Evolutionary conservation across 2,329 filamentous ascomycete species (phyloP).

Genomic region (Hymenoscyphus fructigenus): DNA sequence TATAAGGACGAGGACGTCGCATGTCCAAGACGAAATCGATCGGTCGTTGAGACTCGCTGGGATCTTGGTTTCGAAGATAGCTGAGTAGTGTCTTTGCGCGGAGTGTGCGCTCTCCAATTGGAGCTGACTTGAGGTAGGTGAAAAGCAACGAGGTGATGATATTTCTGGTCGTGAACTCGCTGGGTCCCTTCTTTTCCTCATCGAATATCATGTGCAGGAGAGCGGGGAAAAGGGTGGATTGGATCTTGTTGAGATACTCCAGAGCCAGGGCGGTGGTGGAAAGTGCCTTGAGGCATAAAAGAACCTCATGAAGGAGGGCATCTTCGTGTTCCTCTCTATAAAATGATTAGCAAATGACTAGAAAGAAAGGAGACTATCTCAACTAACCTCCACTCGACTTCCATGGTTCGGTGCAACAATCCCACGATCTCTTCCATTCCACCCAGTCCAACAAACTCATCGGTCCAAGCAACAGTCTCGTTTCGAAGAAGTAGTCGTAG

Average conservation of each 20-base stretch:
- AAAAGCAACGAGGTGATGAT: constrained; percentile 89
- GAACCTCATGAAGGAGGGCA: constrained; percentile 82
- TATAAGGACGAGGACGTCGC: constrained; percentile 82
- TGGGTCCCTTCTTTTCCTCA: constrained; percentile 96
- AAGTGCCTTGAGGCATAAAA: constrained; percentile 90
- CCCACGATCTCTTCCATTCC: constrained; percentile 91
- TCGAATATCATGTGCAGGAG: constrained; percentile 89
- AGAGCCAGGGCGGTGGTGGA: constrained; percentile 88
- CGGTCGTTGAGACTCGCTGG: constrained; percentile 72
- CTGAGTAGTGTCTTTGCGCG: constrained; percentile 72
- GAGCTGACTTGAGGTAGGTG: constrained; percentile 75
- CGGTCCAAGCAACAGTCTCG: constrained; percentile 94
- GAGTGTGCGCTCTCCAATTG: constrained; percentile 58
- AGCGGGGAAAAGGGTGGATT: constrained; percentile 79
- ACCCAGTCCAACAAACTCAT: constrained; percentile 82
- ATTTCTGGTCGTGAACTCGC: constrained; percentile 90
- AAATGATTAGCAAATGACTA: constrained; percentile 20
- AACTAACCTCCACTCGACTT: constrained; percentile 88
- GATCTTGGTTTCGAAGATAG: constrained; percentile 78
- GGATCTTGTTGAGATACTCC: constrained; percentile 76
- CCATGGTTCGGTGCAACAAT: constrained; percentile 87
- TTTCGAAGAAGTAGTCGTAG: constrained; percentile 85
- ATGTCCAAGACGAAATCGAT: constrained; percentile 88
- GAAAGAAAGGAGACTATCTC: constrained; percentile 10
- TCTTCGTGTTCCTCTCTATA: constrained; percentile 92